Evolutionary conservation across 805 yeast genomes (phyloP).

Genomic region (Soucietia sequanensis): DNA sequence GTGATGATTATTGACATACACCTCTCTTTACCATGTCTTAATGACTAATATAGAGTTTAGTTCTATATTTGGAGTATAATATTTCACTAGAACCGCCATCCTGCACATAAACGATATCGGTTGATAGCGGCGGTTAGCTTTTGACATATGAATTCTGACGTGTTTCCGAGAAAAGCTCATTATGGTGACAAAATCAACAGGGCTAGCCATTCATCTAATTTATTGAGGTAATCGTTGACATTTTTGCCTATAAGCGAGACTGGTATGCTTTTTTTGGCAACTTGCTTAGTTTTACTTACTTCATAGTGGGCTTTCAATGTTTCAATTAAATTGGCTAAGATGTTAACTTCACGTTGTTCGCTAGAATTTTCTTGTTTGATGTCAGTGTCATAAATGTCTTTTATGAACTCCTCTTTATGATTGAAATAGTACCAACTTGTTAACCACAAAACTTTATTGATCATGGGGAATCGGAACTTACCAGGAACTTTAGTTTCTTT

Average conservation of each 20-base stretch:
- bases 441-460: slow-evolving; percentile 68
- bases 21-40: too few relatives aligned
- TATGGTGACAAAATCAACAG: too few relatives aligned
- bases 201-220: slow-evolving; percentile 13
- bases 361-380: slow-evolving; percentile 2
- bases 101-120: too few relatives aligned
- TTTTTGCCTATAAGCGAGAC: slow-evolving; percentile 27
- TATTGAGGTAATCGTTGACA: slow-evolving; percentile 16
- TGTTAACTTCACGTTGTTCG: not conserved
- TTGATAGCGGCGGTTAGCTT: too few relatives aligned
- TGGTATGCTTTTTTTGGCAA: slow-evolving; percentile 37
- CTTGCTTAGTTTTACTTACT: slow-evolving; percentile 27
- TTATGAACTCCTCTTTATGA: slow-evolving; percentile 19
- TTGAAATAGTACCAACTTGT: slow-evolving; percentile 48
- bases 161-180: too few relatives aligned
- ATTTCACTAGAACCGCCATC: too few relatives aligned
- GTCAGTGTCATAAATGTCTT: slow-evolving; percentile 12
- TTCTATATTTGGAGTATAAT: too few relatives aligned
- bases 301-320: slow-evolving; percentile 32
- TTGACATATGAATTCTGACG: too few relatives aligned
- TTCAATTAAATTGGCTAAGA: slow-evolving; percentile 14
- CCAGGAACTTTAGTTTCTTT: slow-evolving; percentile 67
- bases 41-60: too few relatives aligned
- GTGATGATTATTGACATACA: too few relatives aligned
- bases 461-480: slow-evolving; percentile 76